Conservation (phyloP, 805 yeast species). For the Teunomyces stri region DNA sequence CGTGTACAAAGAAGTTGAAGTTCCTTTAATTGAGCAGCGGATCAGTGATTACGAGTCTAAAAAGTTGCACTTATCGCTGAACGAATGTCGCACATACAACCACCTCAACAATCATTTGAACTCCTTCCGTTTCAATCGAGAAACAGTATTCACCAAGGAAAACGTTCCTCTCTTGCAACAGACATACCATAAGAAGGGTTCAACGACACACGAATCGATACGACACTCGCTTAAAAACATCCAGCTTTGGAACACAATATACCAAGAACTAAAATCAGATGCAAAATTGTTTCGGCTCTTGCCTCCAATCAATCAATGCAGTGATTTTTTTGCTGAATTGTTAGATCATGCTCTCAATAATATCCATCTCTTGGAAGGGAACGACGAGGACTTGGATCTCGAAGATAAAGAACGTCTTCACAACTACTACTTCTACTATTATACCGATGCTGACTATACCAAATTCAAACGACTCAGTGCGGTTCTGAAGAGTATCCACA, state of each 20-base stretch:
- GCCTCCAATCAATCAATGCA: slow-evolving; percentile 15
- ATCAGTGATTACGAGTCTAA: slow-evolving; percentile 13
- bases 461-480: neutral
- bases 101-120: slow-evolving; percentile 12
- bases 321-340: slow-evolving; percentile 19
- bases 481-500: neutral
- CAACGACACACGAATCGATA: slow-evolving; percentile 1
- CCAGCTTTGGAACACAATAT: slow-evolving; percentile 30
- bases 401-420: slow-evolving; percentile 7
- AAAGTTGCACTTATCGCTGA: slow-evolving; percentile 6
- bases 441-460: slow-evolving; percentile 18
- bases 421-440: slow-evolving; percentile 18
- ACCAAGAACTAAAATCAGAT: slow-evolving; percentile 26
- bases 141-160: slow-evolving; percentile 9
- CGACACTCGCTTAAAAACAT: slow-evolving; percentile 6
- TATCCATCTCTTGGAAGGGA: slow-evolving; percentile 10
- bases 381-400: slow-evolving; percentile 6
- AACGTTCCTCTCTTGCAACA: slow-evolving; percentile 14
- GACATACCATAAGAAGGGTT: slow-evolving; percentile 14
- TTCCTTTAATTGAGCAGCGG: slow-evolving; percentile 10
- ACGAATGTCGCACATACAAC: slow-evolving; percentile 6
- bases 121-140: slow-evolving; percentile 4
- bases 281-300: slow-evolving; percentile 11
- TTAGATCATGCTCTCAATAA: slow-evolving; percentile 23
- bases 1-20: slow-evolving; percentile 5